Evolutionary conservation across 768 basidiomycete genomes (phyloP).

Genomic region (Kwoniella newhampshirensis): DNA sequence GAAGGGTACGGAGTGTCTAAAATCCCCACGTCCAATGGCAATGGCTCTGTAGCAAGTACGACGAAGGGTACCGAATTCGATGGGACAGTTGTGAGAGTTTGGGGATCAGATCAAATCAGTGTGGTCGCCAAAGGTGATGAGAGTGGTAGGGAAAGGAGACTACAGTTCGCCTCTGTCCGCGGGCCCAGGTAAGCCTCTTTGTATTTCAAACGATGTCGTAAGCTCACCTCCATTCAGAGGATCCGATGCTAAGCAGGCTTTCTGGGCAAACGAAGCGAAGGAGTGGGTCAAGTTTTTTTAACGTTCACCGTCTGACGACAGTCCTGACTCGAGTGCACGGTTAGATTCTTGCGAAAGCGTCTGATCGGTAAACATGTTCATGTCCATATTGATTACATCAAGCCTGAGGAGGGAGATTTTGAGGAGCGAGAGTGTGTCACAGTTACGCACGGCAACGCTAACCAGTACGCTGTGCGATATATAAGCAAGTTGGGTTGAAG

Average conservation of each 20-base stretch:
- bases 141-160: constrained; percentile 69
- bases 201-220: neutral
- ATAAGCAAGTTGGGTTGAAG: neutral
- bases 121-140: constrained; percentile 66
- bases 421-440: constrained; percentile 92
- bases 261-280: constrained; percentile 84
- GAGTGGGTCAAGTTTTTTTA: constrained; percentile 56
- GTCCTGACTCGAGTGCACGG: constrained; percentile 1
- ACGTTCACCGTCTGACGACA: neutral
- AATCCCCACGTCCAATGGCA: constrained; percentile 33
- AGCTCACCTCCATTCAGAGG: constrained; percentile 58
- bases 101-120: constrained; percentile 89
- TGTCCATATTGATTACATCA: constrained; percentile 74
- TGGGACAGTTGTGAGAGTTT: constrained; percentile 77
- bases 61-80: constrained; percentile 62
- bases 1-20: constrained; percentile 44
- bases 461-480: constrained; percentile 60
- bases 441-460: constrained; percentile 76
- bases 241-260: constrained; percentile 79
- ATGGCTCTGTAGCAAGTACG: constrained; percentile 17
- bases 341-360: constrained; percentile 75
- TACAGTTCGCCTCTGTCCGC: constrained; percentile 84
- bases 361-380: constrained; percentile 67
- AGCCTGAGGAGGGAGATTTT: constrained; percentile 87
- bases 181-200: constrained; percentile 66